phyloP scores from a whole-genome alignment of 1,284 basidiomycete species.

The Coniferiporia sulphurascens region DNA sequence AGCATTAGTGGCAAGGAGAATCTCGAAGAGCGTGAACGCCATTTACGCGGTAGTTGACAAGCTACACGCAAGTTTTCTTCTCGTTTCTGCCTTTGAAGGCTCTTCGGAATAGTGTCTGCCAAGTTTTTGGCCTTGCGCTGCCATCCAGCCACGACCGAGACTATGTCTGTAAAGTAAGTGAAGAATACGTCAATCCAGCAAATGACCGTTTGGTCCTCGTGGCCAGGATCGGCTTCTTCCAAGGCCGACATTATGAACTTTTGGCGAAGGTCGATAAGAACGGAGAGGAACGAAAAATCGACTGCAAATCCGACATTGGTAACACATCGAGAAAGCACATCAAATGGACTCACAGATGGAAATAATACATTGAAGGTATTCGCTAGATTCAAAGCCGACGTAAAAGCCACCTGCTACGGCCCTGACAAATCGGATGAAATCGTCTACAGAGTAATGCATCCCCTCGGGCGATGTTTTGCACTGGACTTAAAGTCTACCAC shows the following conservation, averaged over 20 bases:
- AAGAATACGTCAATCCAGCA: slow-evolving; percentile 63
- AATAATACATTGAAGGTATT: neutral
- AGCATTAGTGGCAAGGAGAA: no score
- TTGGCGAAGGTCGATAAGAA: slow-evolving; percentile 7
- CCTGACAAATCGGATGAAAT: slow-evolving; percentile 9
- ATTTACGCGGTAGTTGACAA: slow-evolving; percentile 59
- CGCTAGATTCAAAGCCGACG: neutral
- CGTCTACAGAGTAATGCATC: neutral
- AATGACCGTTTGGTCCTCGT: slow-evolving; percentile 28
- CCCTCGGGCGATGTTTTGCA: neutral
- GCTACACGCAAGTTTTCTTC: slow-evolving; percentile 52
- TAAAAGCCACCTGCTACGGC: neutral
- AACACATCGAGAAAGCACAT: neutral
- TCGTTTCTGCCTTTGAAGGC: slow-evolving; percentile 38
- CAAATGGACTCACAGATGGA: slow-evolving; percentile 7
- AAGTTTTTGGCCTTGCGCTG: slow-evolving; percentile 19
- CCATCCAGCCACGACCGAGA: slow-evolving; percentile 34
- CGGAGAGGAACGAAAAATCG: slow-evolving; percentile 3
- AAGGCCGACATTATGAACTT: neutral
- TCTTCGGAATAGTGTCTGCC: slow-evolving; percentile 24
- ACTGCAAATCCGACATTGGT: neutral
- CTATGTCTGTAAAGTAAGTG: slow-evolving; percentile 44
- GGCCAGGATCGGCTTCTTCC: neutral
- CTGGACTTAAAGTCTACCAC: neutral
- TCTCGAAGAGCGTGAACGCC: slow-evolving; percentile 15